Evolutionary conservation across 495 filamentous ascomycete genomes (phyloP).

Genomic region (Penicillium goetzii): DNA sequence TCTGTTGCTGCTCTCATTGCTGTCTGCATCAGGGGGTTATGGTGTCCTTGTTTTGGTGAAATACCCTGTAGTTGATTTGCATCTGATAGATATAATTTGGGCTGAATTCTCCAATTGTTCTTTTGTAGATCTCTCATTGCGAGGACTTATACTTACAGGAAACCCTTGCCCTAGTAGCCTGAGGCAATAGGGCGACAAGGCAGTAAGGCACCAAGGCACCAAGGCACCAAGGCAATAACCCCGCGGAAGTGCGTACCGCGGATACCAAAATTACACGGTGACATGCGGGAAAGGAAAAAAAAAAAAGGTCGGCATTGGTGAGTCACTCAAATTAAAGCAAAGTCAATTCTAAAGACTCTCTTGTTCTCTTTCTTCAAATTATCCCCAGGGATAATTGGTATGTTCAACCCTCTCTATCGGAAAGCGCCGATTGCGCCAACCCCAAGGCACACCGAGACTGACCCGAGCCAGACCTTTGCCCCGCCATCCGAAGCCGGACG

Average conservation of each 20-base stretch:
- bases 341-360: constrained; percentile 11
- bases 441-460: constrained; percentile 25
- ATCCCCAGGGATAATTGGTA: constrained; percentile 4
- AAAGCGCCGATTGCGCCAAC: constrained; percentile 3
- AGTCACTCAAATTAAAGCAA: constrained; percentile 16
- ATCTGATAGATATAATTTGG: constrained; percentile 14
- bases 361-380: background rate
- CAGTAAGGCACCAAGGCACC: constrained; percentile 11
- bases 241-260: constrained; percentile 8
- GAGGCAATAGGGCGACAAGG: constrained; percentile 11
- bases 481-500: constrained; percentile 32
- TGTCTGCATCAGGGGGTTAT: background rate
- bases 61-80: constrained; percentile 23
- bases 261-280: constrained; percentile 18
- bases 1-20: constrained; percentile 12
- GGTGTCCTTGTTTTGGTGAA: constrained; percentile 16
- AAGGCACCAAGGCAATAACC: background rate
- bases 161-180: constrained; percentile 17
- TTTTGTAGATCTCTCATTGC: too few relatives aligned
- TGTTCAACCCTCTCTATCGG: background rate
- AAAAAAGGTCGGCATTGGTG: constrained; percentile 13
- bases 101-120: background rate
- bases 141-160: background rate
- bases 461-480: constrained; percentile 29
- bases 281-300: constrained; percentile 19